Conservation (phyloP, 352 stramenopile species). For the Blastocystis sp. region DNA sequence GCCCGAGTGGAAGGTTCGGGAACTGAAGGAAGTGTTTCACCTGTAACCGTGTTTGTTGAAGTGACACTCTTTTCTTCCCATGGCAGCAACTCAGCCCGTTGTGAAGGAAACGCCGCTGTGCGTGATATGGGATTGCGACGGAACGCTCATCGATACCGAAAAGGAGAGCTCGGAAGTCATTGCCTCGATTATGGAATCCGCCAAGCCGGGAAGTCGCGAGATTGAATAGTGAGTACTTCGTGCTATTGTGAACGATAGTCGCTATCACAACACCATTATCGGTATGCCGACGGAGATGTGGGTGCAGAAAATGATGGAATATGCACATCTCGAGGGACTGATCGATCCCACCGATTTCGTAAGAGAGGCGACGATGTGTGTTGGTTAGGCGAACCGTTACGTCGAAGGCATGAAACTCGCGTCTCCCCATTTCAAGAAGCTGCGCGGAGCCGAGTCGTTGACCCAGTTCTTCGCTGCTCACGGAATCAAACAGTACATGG, state of each 20-base stretch:
- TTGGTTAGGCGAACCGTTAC: slow-evolving; percentile 42
- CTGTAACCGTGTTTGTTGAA: slow-evolving; percentile 60
- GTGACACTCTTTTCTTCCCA: neutral
- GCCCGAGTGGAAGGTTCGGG: slow-evolving; percentile 64
- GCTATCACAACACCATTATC: slow-evolving; percentile 43
- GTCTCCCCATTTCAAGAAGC: slow-evolving; percentile 57
- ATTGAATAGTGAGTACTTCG: slow-evolving; percentile 12
- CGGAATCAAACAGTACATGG: slow-evolving; percentile 64
- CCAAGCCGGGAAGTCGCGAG: slow-evolving; percentile 33
- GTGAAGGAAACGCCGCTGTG: slow-evolving; percentile 18
- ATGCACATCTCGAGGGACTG: slow-evolving; percentile 37
- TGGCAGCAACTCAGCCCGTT: no score
- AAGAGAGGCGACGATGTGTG: neutral
- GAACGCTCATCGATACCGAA: slow-evolving; percentile 71
- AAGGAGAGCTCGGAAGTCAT: slow-evolving; percentile 43
- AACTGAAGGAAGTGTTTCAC: slow-evolving; percentile 42
- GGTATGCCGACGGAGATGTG: slow-evolving; percentile 61
- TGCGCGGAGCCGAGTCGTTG: slow-evolving; percentile 28
- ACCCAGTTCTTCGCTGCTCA: slow-evolving; percentile 44
- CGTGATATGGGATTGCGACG: slow-evolving; percentile 71
- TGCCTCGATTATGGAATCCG: slow-evolving; percentile 54
- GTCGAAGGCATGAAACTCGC: slow-evolving; percentile 11
- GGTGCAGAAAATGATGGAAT: slow-evolving; percentile 60
- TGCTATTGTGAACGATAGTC: neutral
- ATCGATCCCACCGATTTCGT: slow-evolving; percentile 52